phyloP scores from a whole-genome alignment of 2,329 filamentous ascomycete genomes.

The Aspergillus sp. region DNA sequence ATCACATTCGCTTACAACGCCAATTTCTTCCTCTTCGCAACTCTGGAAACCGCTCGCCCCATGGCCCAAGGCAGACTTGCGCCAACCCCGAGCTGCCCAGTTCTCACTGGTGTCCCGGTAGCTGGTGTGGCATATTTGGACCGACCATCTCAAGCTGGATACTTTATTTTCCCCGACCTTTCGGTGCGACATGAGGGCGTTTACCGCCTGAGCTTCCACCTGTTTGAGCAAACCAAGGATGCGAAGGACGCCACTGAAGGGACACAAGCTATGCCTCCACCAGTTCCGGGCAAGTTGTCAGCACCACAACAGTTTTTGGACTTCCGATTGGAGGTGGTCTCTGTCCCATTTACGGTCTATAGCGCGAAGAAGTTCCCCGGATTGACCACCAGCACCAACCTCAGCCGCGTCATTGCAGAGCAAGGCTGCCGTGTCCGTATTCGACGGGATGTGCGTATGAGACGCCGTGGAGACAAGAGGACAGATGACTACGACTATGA shows the following conservation, averaged over 20 bases:
- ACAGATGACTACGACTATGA: slow-evolving; percentile 68
- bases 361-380: slow-evolving; percentile 99
- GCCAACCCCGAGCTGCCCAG: slow-evolving; percentile 68
- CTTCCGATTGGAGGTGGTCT: slow-evolving; percentile 88
- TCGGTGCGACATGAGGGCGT: slow-evolving; percentile 94
- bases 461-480: slow-evolving; percentile 73
- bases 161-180: slow-evolving; percentile 96
- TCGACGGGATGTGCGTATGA: slow-evolving; percentile 88
- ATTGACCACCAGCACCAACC: slow-evolving; percentile 79
- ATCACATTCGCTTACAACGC: slow-evolving; percentile 91
- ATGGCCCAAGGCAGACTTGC: slow-evolving; percentile 79
- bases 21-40: slow-evolving; percentile 96
- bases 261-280: slow-evolving; percentile 38
- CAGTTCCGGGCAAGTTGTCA: slow-evolving; percentile 38
- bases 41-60: slow-evolving; percentile 78
- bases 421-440: slow-evolving; percentile 97
- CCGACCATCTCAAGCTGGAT: slow-evolving; percentile 74
- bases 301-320: slow-evolving; percentile 64
- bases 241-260: slow-evolving; percentile 70
- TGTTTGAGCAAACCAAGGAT: slow-evolving; percentile 93
- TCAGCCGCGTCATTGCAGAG: slow-evolving; percentile 90
- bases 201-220: slow-evolving; percentile 85
- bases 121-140: slow-evolving; percentile 96
- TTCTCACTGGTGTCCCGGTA: slow-evolving; percentile 90
- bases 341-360: slow-evolving; percentile 80